Evolutionary conservation across 768 basidiomycete species (phyloP).

Genomic region (Rhizopogon sp.): DNA sequence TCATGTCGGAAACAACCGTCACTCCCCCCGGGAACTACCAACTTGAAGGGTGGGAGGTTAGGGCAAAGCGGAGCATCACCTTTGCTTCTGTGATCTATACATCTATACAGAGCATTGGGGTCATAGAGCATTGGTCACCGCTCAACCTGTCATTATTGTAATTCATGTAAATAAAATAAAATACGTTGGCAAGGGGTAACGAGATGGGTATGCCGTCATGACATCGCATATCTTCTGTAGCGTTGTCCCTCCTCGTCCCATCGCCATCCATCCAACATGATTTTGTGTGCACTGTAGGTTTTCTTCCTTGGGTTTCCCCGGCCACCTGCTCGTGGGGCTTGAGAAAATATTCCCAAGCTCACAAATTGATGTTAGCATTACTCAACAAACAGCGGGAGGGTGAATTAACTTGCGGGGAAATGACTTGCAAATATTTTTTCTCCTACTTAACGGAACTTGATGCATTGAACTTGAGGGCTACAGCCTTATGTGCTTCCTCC

Average conservation of each 20-base stretch:
- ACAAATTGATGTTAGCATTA: neutral
- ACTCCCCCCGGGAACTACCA: no score
- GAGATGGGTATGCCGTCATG: no score
- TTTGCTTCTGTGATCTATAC: no score
- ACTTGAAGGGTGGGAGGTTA: no score
- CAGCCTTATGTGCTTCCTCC: conserved; percentile 58
- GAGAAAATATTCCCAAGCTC: conserved; percentile 85
- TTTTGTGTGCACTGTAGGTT: conserved; percentile 31
- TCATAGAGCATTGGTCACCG: no score
- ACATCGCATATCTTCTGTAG: no score
- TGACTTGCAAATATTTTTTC: conserved; percentile 77
- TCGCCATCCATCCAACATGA: neutral
- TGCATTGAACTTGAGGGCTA: conserved; percentile 43
- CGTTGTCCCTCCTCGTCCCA: no score
- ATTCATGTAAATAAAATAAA: no score
- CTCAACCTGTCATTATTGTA: no score
- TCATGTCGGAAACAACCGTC: neutral
- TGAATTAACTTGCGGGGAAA: conserved; percentile 87
- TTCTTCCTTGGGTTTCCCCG: conserved; percentile 60
- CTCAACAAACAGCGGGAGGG: neutral
- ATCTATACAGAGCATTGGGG: no score
- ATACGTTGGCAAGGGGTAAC: no score
- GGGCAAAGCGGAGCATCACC: no score
- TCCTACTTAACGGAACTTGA: conserved; percentile 27
- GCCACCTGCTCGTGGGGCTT: conserved; percentile 70